These are phyloP conservation scores for Solanum neorickii DNA, from an alignment of 257 asterid genomes.

Conservation along the genomic window DNA sequence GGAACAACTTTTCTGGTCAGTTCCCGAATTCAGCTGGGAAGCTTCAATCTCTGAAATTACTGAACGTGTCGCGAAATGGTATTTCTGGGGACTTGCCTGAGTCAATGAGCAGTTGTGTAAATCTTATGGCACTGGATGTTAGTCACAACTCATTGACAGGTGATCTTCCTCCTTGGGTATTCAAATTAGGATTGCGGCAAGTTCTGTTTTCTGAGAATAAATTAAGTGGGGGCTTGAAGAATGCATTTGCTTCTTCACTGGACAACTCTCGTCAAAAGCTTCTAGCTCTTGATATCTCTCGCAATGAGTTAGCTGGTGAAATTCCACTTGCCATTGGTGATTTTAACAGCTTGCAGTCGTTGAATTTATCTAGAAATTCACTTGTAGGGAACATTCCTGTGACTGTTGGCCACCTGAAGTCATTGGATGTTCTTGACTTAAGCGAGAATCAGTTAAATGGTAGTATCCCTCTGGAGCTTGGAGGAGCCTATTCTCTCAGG, in stretches of 20 bases:
- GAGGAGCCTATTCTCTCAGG: conserved; percentile 43
- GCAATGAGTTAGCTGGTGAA: conserved; percentile 42
- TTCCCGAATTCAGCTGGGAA: conserved; percentile 52
- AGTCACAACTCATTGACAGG: conserved; percentile 59
- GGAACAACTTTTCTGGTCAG: conserved; percentile 47
- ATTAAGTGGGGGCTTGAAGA: conserved; percentile 37
- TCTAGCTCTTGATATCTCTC: conserved; percentile 46
- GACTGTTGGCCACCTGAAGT: conserved; percentile 39
- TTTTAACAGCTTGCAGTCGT: conserved; percentile 34
- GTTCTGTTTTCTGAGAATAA: conserved; percentile 44
- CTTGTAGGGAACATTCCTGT: conserved; percentile 40
- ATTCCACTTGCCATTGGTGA: conserved; percentile 49
- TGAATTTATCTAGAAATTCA: conserved; percentile 48
- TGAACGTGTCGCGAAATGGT: conserved; percentile 51
- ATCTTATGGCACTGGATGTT: conserved; percentile 50
- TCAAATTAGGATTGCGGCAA: conserved; percentile 46
- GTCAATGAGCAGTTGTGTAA: conserved; percentile 30
- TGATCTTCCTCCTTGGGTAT: conserved; percentile 53
- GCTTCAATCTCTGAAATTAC: conserved; percentile 44
- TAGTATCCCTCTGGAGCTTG: conserved; percentile 60
- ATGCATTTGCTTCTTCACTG: conserved; percentile 34
- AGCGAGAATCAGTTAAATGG: conserved; percentile 57
- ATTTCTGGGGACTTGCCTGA: conserved; percentile 54
- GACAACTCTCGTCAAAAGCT: conserved; percentile 49
- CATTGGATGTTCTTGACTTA: conserved; percentile 42